phyloP scores from a whole-genome alignment of 208 protist genomes.

The Trypanosoma scelopori region DNA sequence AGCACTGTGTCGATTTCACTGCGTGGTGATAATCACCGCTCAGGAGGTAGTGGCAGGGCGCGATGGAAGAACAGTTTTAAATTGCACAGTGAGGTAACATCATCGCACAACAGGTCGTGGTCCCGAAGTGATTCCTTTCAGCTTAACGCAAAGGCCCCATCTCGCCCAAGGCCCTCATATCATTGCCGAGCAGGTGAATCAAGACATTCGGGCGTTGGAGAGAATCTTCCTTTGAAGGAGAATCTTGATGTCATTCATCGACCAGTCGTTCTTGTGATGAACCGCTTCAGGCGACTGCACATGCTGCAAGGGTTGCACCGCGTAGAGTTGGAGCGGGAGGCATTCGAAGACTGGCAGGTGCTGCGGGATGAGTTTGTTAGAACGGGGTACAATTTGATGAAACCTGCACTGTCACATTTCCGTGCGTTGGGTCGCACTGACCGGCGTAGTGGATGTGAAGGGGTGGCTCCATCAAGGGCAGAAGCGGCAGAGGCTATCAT shows the following conservation, averaged over 20 bases:
- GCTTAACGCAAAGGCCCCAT: not conserved
- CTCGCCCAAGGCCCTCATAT: no score
- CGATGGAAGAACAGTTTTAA: constrained; percentile 8
- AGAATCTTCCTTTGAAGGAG: not conserved
- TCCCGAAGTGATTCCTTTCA: not conserved
- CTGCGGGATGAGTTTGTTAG: constrained; percentile 16
- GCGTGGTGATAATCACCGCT: not conserved
- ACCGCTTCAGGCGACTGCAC: constrained; percentile 9
- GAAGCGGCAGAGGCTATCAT: no score
- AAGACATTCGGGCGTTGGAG: not conserved
- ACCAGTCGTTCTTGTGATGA: not conserved
- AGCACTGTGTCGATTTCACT: not conserved
- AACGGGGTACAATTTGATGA: not conserved
- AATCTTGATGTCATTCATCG: not conserved
- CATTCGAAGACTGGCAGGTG: constrained; percentile 17
- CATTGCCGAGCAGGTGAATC: no score
- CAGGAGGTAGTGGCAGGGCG: not conserved
- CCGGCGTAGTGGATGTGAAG: not conserved
- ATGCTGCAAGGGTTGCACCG: constrained; percentile 6
- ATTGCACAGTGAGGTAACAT: not conserved
- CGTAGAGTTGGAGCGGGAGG: constrained; percentile 12
- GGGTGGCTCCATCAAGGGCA: not conserved
- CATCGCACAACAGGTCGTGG: not conserved
- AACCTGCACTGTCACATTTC: not conserved
- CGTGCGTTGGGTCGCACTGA: not conserved